These are phyloP conservation scores for Solioccasus polychromus DNA, from an alignment of 768 basidiomycete genomes.

Conservation along the genomic window DNA sequence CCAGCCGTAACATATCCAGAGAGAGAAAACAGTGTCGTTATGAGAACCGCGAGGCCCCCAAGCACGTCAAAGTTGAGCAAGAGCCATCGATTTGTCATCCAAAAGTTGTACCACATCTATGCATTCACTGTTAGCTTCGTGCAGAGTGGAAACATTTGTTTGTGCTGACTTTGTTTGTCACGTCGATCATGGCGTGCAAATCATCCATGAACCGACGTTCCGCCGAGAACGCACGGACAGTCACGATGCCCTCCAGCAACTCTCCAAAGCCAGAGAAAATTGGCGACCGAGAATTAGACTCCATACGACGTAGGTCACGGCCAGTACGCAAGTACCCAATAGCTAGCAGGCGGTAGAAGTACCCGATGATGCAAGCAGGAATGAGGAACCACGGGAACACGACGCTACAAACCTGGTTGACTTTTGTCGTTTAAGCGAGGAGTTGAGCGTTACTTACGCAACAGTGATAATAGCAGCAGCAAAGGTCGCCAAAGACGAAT, in stretches of 20 bases:
- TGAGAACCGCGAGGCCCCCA: constrained; percentile 68
- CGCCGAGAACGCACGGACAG: constrained; percentile 86
- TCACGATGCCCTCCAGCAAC: constrained; percentile 85
- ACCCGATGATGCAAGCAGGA: constrained; percentile 72
- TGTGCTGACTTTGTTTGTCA: constrained; percentile 63
- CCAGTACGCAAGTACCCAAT: constrained; percentile 77
- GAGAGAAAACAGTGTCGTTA: constrained; percentile 76
- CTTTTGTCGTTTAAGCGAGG: constrained; percentile 5
- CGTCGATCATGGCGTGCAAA: constrained; percentile 70
- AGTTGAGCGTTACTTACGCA: constrained; percentile 44
- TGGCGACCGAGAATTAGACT: constrained; percentile 81
- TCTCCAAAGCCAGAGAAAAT: constrained; percentile 84
- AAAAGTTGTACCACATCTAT: constrained; percentile 80
- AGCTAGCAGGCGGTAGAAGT: constrained; percentile 65
- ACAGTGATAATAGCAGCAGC: constrained; percentile 73
- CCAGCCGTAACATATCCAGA: constrained; percentile 58
- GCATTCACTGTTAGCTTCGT: background rate
- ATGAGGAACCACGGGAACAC: constrained; percentile 84
- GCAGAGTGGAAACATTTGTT: background rate
- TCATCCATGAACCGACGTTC: constrained; percentile 75
- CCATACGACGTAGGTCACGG: constrained; percentile 84
- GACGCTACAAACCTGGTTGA: constrained; percentile 34
- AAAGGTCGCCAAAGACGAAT: constrained; percentile 74
- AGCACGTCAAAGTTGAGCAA: constrained; percentile 79
- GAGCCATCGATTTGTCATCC: constrained; percentile 90